Evolutionary conservation across 2,329 filamentous ascomycete species (phyloP).

Genomic region (Passalora sequoiae): DNA sequence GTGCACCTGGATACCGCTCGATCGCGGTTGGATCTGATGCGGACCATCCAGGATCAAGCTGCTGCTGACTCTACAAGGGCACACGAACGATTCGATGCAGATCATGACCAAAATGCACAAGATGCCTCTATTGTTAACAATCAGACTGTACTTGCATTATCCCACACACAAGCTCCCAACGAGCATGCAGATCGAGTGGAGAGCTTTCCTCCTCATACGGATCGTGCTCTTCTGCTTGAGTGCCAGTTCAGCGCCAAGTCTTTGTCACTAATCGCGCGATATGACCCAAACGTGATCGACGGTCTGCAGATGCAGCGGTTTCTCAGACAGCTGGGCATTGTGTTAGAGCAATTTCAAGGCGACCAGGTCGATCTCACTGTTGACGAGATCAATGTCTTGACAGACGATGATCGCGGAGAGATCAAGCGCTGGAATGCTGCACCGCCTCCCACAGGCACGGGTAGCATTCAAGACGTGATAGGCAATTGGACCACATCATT

Average conservation of each 20-base stretch:
- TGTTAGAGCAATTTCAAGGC: constrained; percentile 4
- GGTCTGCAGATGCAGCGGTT: constrained; percentile 1
- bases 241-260: not conserved
- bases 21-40: constrained; percentile 2
- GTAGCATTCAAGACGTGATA: constrained; percentile 1
- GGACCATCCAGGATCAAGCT: not conserved
- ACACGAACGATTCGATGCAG: not conserved
- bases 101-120: not conserved
- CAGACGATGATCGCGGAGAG: constrained; percentile 5
- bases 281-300: constrained; percentile 6
- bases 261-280: constrained; percentile 3
- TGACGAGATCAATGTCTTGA: constrained; percentile 4
- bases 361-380: not conserved
- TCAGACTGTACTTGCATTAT: constrained; percentile 6
- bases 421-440: constrained; percentile 2
- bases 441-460: not conserved
- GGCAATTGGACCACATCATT: not conserved
- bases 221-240: constrained; percentile 8
- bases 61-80: not conserved
- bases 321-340: constrained; percentile 5
- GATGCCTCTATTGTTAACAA: not conserved
- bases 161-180: not conserved
- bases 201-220: not conserved
- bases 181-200: too few species aligned
- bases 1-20: constrained; percentile 1